Evolutionary conservation across 139 green algal genomes (phyloP), one percentile per base, ranked within the genome.

Genomic region (Nannochloris sp.): DNA sequence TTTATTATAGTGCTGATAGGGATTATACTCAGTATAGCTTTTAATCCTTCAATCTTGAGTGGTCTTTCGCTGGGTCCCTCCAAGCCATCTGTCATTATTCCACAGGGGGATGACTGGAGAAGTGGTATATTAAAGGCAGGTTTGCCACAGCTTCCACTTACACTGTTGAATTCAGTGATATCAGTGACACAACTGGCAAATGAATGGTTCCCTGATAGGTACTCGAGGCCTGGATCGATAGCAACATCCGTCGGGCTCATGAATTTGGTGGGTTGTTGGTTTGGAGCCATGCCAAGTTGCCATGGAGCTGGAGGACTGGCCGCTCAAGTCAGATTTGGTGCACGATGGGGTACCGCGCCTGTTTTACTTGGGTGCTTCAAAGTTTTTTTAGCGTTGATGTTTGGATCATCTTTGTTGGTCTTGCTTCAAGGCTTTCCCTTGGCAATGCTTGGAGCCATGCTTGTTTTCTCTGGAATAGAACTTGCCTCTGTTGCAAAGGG

Each of bases 261-360:
- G 81, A 93, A 92, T 63, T 60, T 88, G 40, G 19, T 75, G 9
- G 86, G 83, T 2, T 69, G 73, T 58, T 91, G 84, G 83, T 77
- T 88, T 57, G 87, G 87, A 4, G 80, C 75, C 31, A 84, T 93
- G 78, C 87, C 86, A 10, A 80, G 60, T 55, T 95, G 86, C 69
- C 83, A 90, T 61, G 87, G 86, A 9, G 78, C 84, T 0, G 87
- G 87, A 11, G 86, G 86, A 1, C 69, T 93, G 14, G 84, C 84
- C 25, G 87, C 81, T 3, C 86, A 91, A 74, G 71, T 80, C n/a
- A 73, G 75, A 62, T 92, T 92, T 55, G 87, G 87, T 1, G 87
- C 84, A 2, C 61, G 78, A 18, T 71, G 58, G 5, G 86, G 86
- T 7, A 71, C 64, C 3, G 83, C 87, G 7, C 74, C 82, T 7